These are phyloP conservation scores for Lactifluus pinguis DNA, from an alignment of 768 basidiomycete species.

Conservation along the genomic window DNA sequence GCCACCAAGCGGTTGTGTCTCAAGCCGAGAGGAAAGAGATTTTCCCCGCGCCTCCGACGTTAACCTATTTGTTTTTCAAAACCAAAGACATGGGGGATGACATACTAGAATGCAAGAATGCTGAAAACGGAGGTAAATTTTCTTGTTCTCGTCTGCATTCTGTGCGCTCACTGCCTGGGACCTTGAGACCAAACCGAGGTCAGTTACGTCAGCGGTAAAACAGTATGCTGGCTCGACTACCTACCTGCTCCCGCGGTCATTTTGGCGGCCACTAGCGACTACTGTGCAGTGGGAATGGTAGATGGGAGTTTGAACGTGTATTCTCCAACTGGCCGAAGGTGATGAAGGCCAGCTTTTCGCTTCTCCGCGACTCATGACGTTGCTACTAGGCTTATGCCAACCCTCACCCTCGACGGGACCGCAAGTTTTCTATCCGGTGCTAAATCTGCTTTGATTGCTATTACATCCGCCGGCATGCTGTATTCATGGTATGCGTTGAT, in stretches of 20 bases:
- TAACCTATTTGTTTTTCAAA: constrained; percentile 49
- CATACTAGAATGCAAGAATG: constrained; percentile 73
- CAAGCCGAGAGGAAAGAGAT: neutral
- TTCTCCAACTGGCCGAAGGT: constrained; percentile 79
- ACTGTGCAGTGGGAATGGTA: constrained; percentile 69
- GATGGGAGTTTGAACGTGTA: constrained; percentile 83
- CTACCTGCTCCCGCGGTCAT: constrained; percentile 62
- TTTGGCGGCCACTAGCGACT: constrained; percentile 51
- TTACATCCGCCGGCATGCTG: constrained; percentile 67
- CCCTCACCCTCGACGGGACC: constrained; percentile 61
- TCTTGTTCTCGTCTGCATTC: neutral
- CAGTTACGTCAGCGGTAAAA: constrained; percentile 49
- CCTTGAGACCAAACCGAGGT: constrained; percentile 59
- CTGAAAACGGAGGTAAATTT: constrained; percentile 49
- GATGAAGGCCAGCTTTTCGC: constrained; percentile 18
- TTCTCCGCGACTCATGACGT: neutral
- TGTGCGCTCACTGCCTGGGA: neutral
- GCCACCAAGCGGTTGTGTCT: neutral
- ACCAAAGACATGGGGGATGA: constrained; percentile 55
- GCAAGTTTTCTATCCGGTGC: constrained; percentile 60
- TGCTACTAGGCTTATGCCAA: constrained; percentile 66
- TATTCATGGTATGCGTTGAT: constrained; percentile 54
- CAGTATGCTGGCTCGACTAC: constrained; percentile 87
- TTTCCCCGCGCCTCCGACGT: constrained; percentile 28
- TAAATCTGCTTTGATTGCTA: constrained; percentile 54